A percentile compares a stretch with the other conserved stretches of the same genome.
These are phyloP conservation scores for Podosphaera leucotricha DNA, from an alignment of 2,329 filamentous ascomycete genomes.

Conservation along the genomic window DNA sequence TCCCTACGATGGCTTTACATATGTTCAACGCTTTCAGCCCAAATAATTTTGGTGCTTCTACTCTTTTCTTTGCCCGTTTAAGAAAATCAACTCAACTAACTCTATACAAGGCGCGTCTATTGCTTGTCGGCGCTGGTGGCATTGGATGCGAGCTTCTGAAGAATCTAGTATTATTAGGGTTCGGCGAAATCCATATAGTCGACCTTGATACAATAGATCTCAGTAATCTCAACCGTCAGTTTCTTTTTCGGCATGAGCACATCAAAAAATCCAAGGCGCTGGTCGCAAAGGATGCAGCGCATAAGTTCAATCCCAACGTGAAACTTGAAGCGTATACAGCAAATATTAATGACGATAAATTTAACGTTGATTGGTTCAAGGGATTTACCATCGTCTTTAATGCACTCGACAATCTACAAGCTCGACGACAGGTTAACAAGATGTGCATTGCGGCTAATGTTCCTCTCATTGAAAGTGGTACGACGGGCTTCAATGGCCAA, in stretches of 20 bases:
- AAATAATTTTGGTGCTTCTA: not conserved
- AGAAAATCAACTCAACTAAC: conserved; percentile 15
- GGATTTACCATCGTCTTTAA: conserved; percentile 79
- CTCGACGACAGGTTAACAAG: conserved; percentile 80
- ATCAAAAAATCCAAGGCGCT: conserved; percentile 94
- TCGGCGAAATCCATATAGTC: conserved; percentile 80
- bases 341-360: conserved; percentile 78
- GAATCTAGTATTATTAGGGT: conserved; percentile 79
- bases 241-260: conserved; percentile 86
- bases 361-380: conserved; percentile 74
- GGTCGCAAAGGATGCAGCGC: conserved; percentile 77
- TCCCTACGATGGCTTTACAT: not conserved
- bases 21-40: not conserved
- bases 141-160: conserved; percentile 97
- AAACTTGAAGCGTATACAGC: conserved; percentile 76
- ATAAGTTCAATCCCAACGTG: conserved; percentile 70
- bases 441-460: conserved; percentile 89
- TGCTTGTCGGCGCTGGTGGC: conserved; percentile 89
- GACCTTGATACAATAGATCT: conserved; percentile 97
- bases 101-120: conserved; percentile 44
- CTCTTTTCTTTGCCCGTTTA: conserved; percentile 2
- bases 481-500: conserved; percentile 92
- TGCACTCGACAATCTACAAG: conserved; percentile 85
- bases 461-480: conserved; percentile 85
- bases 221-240: conserved; percentile 92